Evolutionary conservation across 495 filamentous ascomycete genomes (phyloP).

Genomic region (Sporormia fimetaria): DNA sequence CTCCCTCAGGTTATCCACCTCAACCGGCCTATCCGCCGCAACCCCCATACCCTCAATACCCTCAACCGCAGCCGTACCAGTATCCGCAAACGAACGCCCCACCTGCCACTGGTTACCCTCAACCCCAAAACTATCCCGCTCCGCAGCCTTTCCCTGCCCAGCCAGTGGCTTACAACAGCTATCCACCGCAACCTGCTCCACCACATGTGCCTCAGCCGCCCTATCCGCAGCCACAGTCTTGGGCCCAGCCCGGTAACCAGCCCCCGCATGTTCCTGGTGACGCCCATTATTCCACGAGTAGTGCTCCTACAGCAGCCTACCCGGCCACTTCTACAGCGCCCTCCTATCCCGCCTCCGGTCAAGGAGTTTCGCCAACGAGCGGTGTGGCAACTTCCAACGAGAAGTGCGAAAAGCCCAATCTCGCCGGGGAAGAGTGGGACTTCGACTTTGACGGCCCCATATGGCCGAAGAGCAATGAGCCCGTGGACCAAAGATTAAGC

Average conservation of each 20-base stretch:
- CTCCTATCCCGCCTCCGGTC: neutral
- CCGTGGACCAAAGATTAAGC: conserved; percentile 30
- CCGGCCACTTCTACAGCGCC: conserved; percentile 3
- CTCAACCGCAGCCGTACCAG: too few species aligned
- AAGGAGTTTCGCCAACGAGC: conserved; percentile 5
- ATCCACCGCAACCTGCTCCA: conserved; percentile 13
- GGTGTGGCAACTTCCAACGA: conserved; percentile 6
- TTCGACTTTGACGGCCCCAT: conserved; percentile 31
- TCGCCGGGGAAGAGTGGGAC: conserved; percentile 25
- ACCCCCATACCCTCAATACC: too few species aligned
- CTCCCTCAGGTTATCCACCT: conserved; percentile 18
- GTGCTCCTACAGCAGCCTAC: conserved; percentile 12
- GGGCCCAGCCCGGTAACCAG: conserved; percentile 9
- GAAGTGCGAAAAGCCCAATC: conserved; percentile 13
- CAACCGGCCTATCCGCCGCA: conserved; percentile 18
- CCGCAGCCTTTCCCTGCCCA: conserved; percentile 14
- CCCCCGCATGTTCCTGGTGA: neutral
- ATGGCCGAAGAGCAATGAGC: conserved; percentile 29
- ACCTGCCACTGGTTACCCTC: conserved; percentile 3
- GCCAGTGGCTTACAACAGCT: conserved; percentile 16
- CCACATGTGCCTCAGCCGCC: conserved; percentile 7
- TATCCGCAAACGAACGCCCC: too few species aligned
- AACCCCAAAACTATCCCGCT: conserved; percentile 12
- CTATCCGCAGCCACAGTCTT: conserved; percentile 14
- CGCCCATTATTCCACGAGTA: too few species aligned